These are phyloP conservation scores for Ceratocystis variospora DNA, from an alignment of 2,329 filamentous ascomycete genomes.

Conservation along the genomic window DNA sequence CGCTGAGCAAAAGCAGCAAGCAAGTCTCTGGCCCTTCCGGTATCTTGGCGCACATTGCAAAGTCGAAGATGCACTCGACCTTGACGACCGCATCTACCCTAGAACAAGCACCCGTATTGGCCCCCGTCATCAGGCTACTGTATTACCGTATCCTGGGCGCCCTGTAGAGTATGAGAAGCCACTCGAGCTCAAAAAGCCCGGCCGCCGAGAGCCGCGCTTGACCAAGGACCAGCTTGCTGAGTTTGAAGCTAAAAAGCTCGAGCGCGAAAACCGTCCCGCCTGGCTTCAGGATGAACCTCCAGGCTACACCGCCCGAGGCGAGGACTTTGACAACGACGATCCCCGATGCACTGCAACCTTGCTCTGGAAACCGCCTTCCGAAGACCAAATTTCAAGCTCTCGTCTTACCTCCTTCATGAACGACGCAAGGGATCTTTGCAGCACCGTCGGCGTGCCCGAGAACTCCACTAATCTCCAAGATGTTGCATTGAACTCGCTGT, in stretches of 20 bases:
- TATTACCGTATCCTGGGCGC: constrained; percentile 70
- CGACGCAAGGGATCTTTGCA: constrained; percentile 49
- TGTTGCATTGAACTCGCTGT: constrained; percentile 63
- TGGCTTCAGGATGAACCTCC: constrained; percentile 86
- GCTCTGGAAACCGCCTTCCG: constrained; percentile 62
- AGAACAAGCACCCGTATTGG: constrained; percentile 86
- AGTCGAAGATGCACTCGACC: constrained; percentile 87
- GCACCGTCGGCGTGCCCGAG: constrained; percentile 54
- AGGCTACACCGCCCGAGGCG: constrained; percentile 73
- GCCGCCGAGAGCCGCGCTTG: constrained; percentile 63
- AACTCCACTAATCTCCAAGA: constrained; percentile 79
- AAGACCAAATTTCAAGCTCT: constrained; percentile 36
- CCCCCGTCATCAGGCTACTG: constrained; percentile 78
- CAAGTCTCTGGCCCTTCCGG: constrained; percentile 89
- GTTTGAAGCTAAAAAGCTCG: constrained; percentile 66
- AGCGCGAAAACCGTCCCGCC: constrained; percentile 70
- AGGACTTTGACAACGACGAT: constrained; percentile 59
- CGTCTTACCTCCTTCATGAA: constrained; percentile 66
- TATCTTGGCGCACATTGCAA: constrained; percentile 93
- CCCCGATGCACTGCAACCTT: constrained; percentile 60
- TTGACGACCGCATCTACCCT: constrained; percentile 94
- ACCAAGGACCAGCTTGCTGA: constrained; percentile 69
- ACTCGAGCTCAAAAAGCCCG: constrained; percentile 67
- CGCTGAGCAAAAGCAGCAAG: constrained; percentile 78
- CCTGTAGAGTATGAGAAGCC: constrained; percentile 86